These are phyloP conservation scores for Ogataea salicorniae DNA, from an alignment of 805 yeast genomes.

Conservation along the genomic window DNA sequence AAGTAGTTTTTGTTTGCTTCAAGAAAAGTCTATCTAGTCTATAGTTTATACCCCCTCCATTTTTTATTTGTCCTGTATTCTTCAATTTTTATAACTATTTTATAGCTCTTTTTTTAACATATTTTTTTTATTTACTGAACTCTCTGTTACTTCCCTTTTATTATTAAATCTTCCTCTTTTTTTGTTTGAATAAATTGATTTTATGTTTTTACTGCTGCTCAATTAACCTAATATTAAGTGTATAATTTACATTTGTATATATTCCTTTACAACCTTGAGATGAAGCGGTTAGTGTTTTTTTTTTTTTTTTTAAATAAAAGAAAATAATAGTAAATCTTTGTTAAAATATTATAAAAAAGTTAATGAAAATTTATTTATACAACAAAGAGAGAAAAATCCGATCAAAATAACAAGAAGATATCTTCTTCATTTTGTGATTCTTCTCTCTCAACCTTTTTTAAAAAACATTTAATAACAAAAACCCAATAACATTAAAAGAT, in stretches of 20 bases:
- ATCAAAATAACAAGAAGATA: too few relatives aligned
- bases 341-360: too few relatives aligned
- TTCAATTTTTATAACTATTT: background rate
- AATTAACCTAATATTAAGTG: background rate
- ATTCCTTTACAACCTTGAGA: background rate
- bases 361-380: too few relatives aligned
- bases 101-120: background rate
- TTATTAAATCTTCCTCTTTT: background rate
- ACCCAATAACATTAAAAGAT: background rate
- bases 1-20: slow-evolving; percentile 8
- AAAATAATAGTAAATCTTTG: too few relatives aligned
- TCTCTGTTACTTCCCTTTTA: background rate
- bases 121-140: background rate
- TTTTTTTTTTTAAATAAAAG: too few relatives aligned
- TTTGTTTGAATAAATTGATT: background rate
- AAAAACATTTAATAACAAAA: background rate
- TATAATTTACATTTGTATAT: background rate
- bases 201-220: background rate
- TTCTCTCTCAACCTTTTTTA: slow-evolving; percentile 6
- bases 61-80: slow-evolving; percentile 1
- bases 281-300: too few relatives aligned
- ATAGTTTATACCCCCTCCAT: background rate
- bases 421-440: background rate
- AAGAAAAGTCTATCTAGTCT: too few relatives aligned
- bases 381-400: too few relatives aligned